phyloP scores from a whole-genome alignment of 2,329 filamentous ascomycete genomes.

The Talaromyces sp. region DNA sequence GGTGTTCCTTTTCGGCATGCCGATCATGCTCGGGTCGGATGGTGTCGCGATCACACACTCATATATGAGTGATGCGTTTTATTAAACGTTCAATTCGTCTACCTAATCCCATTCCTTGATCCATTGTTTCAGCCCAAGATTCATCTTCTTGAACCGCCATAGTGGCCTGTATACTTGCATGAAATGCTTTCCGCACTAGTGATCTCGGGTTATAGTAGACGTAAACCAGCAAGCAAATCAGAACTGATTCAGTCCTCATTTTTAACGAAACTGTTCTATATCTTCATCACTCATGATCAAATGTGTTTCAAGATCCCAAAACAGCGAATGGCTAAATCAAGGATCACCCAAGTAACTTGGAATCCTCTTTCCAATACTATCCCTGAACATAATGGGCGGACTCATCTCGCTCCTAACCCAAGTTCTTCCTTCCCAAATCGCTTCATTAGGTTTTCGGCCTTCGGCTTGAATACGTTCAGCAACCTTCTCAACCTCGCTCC shows the following conservation, averaged over 20 bases:
- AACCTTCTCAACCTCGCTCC: slow-evolving; percentile 22
- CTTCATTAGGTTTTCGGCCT: slow-evolving; percentile 24
- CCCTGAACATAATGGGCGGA: slow-evolving; percentile 13
- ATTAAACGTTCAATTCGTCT: background rate
- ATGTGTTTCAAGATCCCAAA: too few species aligned
- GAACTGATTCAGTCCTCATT: too few species aligned
- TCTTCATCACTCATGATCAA: too few species aligned
- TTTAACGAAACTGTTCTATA: too few species aligned
- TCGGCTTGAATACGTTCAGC: slow-evolving; percentile 19
- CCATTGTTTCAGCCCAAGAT: too few species aligned
- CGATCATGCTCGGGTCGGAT: background rate
- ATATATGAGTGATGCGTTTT: background rate
- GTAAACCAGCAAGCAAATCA: too few species aligned
- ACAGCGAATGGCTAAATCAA: background rate
- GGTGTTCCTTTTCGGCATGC: background rate
- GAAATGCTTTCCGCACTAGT: too few species aligned
- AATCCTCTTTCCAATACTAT: slow-evolving; percentile 13
- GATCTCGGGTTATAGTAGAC: too few species aligned
- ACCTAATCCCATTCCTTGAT: too few species aligned
- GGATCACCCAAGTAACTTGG: slow-evolving; percentile 13
- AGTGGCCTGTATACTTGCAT: too few species aligned
- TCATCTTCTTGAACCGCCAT: too few species aligned
- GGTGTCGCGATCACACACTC: too few species aligned
- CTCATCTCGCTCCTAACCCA: slow-evolving; percentile 15
- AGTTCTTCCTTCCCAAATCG: slow-evolving; percentile 11